Evolutionary conservation across 306 rosid genomes (phyloP).

Genomic region (Erythrophleum fordii): DNA sequence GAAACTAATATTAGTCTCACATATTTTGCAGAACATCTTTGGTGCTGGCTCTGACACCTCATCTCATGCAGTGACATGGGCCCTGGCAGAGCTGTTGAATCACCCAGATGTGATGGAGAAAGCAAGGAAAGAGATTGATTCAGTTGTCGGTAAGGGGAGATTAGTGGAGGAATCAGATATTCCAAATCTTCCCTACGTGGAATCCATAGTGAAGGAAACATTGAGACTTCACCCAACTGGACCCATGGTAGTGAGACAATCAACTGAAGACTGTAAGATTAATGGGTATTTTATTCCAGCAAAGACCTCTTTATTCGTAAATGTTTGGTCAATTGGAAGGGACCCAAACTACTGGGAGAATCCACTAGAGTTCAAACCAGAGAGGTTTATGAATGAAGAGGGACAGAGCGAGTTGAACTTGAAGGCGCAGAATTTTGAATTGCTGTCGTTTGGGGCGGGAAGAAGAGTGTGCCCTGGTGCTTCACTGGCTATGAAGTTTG

Average conservation of each 20-base stretch:
- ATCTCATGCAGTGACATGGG: constrained; percentile 46
- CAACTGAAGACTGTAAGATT: constrained; percentile 41
- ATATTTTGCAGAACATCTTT: constrained; percentile 51
- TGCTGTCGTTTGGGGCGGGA: constrained; percentile 12
- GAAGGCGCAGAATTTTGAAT: not conserved
- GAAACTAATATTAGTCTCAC: too few species aligned
- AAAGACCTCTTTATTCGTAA: constrained; percentile 48
- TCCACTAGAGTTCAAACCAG: constrained; percentile 2
- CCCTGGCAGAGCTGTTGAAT: constrained; percentile 51
- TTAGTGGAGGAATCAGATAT: constrained; percentile 60
- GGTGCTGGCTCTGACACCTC: constrained; percentile 52
- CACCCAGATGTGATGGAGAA: constrained; percentile 55
- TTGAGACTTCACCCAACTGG: constrained; percentile 66
- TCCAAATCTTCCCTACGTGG: constrained; percentile 53
- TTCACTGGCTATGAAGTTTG: not conserved
- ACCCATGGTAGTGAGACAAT: constrained; percentile 57
- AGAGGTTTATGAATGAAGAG: constrained; percentile 9
- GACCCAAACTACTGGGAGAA: constrained; percentile 57
- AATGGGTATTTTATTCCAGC: constrained; percentile 54
- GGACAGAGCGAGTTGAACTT: not conserved
- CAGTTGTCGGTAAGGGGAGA: constrained; percentile 50
- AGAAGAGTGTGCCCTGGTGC: constrained; percentile 10
- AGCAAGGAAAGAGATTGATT: constrained; percentile 54
- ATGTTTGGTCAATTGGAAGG: constrained; percentile 63
- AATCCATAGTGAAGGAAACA: constrained; percentile 63